Evolutionary conservation across 805 yeast genomes (phyloP).

Genomic region (Candida michaelii): DNA sequence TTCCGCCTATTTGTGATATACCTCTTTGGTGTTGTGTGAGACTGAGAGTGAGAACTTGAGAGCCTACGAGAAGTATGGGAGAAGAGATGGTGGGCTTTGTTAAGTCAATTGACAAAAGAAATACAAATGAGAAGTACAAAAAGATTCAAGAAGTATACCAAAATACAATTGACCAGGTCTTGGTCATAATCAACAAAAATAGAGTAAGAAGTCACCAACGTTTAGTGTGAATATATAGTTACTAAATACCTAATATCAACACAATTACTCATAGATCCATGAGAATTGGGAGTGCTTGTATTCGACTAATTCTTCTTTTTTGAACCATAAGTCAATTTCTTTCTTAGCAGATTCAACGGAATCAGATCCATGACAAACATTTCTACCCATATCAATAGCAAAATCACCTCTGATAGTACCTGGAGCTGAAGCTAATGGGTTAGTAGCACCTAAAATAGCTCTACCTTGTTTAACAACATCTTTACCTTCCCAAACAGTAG

Average conservation of each 20-base stretch:
- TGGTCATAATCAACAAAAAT: too few species aligned
- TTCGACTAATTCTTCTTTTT: constrained; percentile 90
- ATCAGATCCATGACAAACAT: constrained; percentile 99
- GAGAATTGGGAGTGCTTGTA: constrained; percentile 82
- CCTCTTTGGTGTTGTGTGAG: too few species aligned
- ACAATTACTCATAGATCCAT: constrained; percentile 87
- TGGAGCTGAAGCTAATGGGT: constrained; percentile 95
- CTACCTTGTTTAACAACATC: constrained; percentile 99
- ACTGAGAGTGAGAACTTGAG: neutral
- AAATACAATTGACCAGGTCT: too few species aligned
- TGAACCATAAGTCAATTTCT: constrained; percentile 98
- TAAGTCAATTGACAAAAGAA: too few species aligned
- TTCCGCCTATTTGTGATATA: neutral
- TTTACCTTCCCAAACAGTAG: constrained; percentile 99
- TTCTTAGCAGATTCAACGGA: constrained; percentile 96
- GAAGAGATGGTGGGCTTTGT: too few species aligned
- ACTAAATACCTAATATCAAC: too few species aligned
- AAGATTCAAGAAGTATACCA: too few species aligned
- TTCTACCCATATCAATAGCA: constrained; percentile 98
- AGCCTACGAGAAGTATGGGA: too few species aligned
- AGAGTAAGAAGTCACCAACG: too few species aligned
- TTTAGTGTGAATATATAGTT: too few species aligned
- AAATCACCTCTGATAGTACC: constrained; percentile 99
- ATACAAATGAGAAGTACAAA: neutral
- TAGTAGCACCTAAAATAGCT: constrained; percentile 96